Evolutionary conservation across 2,329 filamentous ascomycete species (phyloP), one percentile per base, ranked within the genome.

Genomic region (Alternaria brassicae): DNA sequence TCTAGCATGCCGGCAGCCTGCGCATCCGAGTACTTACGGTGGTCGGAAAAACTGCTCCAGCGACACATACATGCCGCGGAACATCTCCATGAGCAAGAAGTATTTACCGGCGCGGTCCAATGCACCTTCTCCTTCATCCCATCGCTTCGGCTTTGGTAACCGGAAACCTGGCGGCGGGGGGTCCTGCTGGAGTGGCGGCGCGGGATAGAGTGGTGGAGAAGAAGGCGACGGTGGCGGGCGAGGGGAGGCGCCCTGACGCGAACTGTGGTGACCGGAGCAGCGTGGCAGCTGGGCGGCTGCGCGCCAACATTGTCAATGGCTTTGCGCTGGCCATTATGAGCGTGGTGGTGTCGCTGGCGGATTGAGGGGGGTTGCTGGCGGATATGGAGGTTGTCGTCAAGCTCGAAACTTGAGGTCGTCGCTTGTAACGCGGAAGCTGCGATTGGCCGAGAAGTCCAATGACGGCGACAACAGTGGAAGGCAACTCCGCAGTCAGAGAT

Each of bases 1-100:
- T n/a, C 34, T 40, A 56, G 32, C 57, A 41, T 37, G 58, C 45
- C n/a, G 28, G 3, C 10, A 54, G 60, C 51, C 60, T 54, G 54
- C 45, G 62, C 60, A 67, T 67, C 61, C 60, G 53, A 48, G 52
- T 59, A 93, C 93, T 86, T 86, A 98, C 91, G 95, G 93, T 82
- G 94, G 92, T 80, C 95, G 86, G 85, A 99, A 98, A 87, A 91
- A 99, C 84, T 99, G 94, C 86, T 99, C 95, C 77, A 99, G 78
- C 80, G 95, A 88, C 69, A 99, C 89, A 77, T 97, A 99, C 95
- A 99, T 98, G 80, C 95, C 95, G 76, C 95, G 89, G 79, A 92
- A 86, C 90, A 98, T 95, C 85, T 99, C 95, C 53, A 91, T 89
- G 85, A 98, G 83, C 77, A 99, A 86, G 82, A 99, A 99, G 85